Evolutionary conservation across 1,139 yeast species (phyloP), one percentile per base, ranked within the genome.

Genomic region (Torulaspora pretoriensis): DNA sequence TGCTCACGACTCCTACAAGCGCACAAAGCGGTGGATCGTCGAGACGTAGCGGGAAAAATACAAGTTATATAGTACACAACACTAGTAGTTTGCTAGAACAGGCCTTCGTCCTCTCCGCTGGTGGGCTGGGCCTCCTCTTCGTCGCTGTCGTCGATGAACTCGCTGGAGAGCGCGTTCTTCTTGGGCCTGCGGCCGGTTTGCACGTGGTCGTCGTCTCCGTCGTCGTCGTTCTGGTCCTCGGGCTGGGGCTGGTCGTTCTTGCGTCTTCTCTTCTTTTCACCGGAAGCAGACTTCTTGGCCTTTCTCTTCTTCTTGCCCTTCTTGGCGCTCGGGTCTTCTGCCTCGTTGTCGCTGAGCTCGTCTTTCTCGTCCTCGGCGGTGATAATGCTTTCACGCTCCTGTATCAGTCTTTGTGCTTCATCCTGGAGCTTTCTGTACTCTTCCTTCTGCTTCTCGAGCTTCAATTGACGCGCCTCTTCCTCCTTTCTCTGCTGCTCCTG

Each of bases 381-480:
- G 12, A 54, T 48, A 24, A 56, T 43, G 13, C 60, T 70, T 53
- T 70, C 65, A 51, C 68, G 63, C 41, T 64, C 68, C 43, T 62
- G 59, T 32, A 64, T 60, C 24, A 58, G 82, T 61, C 83, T 82
- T 55, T 78, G 78, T 5, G 95, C 94, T 61, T 87, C 92, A 54
- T 83, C 88, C 61, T 85, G 95, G 45, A 87, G 71, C 46, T 70
- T 75, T 50, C 75, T 77, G 61, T 90, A 79, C 62, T 88, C 94
- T 55, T 76, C 67, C 10, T 78, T 65, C 66, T 69, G 67, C 40
- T 59, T 63, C 45, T 50, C 67, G 77, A 60, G 73, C 75, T 56
- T 74, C 72, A 49, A 69, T 67, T 67, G 65, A 46, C 69, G 72
- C 43, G 68, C 72, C 47, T 69, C 73, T 42, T 69, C 72, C 52